Conservation (phyloP, 768 basidiomycete genomes). For the Suillus subluteus region DNA sequence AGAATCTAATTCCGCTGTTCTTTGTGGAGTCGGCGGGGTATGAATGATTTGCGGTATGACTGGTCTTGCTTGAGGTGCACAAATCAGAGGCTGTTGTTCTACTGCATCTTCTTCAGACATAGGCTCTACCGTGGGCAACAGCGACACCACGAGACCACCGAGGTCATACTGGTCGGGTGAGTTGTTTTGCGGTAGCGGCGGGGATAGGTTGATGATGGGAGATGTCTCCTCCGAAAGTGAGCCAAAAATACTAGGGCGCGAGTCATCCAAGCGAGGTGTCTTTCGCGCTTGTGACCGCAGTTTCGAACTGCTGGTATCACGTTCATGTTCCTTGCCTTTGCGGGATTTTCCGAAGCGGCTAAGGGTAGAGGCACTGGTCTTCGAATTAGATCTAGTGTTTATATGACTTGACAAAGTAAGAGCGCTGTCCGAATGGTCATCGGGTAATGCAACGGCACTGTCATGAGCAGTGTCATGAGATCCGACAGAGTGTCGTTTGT, state of each 20-base stretch:
- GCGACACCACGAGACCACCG: conserved; percentile 7
- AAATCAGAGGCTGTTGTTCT: conserved; percentile 28
- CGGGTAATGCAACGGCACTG: conserved; percentile 36
- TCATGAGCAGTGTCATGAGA: conserved; percentile 37
- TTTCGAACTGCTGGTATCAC: conserved; percentile 5
- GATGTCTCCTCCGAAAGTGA: conserved; percentile 27
- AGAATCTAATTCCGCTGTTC: conserved; percentile 22
- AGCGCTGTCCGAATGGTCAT: conserved; percentile 20
- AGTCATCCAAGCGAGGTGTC: conserved; percentile 10
- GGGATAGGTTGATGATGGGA: conserved; percentile 15
- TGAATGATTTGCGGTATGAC: conserved; percentile 38
- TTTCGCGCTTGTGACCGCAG: conserved; percentile 11
- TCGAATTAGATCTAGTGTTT: conserved; percentile 10
- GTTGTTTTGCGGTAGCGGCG: conserved; percentile 13
- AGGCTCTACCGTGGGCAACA: conserved; percentile 33
- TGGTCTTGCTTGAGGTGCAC: conserved; percentile 29
- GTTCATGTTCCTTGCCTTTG: conserved; percentile 31
- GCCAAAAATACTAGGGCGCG: conserved; percentile 19
- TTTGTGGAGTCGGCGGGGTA: conserved; percentile 41
- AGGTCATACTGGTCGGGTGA: conserved; percentile 8
- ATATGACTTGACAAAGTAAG: not conserved
- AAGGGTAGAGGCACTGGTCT: conserved; percentile 18
- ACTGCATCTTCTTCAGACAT: conserved; percentile 23
- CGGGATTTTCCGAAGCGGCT: conserved; percentile 15
- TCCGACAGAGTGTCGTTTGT: conserved; percentile 32